Percentiles rank a stretch among this genome's conserved stretches.
These are phyloP conservation scores for Pythium rhizo-oryzae DNA, from an alignment of 352 stramenopile species.

Conservation along the genomic window DNA sequence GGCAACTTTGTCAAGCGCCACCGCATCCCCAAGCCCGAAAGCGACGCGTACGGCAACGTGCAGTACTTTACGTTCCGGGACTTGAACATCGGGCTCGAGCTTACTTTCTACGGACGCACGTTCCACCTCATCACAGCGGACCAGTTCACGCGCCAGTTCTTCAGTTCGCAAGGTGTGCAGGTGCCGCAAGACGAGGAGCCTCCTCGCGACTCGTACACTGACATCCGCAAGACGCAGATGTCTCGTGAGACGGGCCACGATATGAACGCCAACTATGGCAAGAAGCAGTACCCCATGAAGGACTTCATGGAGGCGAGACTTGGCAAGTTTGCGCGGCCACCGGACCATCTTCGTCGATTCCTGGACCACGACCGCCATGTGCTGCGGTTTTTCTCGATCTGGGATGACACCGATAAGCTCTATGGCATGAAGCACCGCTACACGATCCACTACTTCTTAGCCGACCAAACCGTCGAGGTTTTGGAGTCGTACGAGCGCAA, in stretches of 20 bases:
- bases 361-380: conserved; percentile 93
- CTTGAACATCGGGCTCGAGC: conserved; percentile 66
- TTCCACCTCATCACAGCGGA: conserved; percentile 81
- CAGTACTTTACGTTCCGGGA: conserved; percentile 63
- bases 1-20: conserved; percentile 90
- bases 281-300: conserved; percentile 94
- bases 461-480: conserved; percentile 95
- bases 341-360: conserved; percentile 89
- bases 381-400: conserved; percentile 93
- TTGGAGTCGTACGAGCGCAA: conserved; percentile 91
- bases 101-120: conserved; percentile 81
- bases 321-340: conserved; percentile 92
- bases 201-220: conserved; percentile 80
- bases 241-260: conserved; percentile 89
- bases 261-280: conserved; percentile 84
- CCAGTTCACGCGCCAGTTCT: conserved; percentile 66
- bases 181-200: conserved; percentile 56
- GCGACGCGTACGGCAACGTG: conserved; percentile 69
- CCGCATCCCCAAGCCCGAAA: conserved; percentile 84
- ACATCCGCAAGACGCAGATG: conserved; percentile 91
- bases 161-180: conserved; percentile 40
- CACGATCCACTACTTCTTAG: conserved; percentile 93
- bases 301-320: conserved; percentile 94
- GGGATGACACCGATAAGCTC: conserved; percentile 93
- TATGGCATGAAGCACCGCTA: conserved; percentile 94